A percentile compares a stretch with the other conserved stretches of the same genome.
Conservation (phyloP, 2,329 filamentous ascomycete species). For the Microsporum canis region DNA sequence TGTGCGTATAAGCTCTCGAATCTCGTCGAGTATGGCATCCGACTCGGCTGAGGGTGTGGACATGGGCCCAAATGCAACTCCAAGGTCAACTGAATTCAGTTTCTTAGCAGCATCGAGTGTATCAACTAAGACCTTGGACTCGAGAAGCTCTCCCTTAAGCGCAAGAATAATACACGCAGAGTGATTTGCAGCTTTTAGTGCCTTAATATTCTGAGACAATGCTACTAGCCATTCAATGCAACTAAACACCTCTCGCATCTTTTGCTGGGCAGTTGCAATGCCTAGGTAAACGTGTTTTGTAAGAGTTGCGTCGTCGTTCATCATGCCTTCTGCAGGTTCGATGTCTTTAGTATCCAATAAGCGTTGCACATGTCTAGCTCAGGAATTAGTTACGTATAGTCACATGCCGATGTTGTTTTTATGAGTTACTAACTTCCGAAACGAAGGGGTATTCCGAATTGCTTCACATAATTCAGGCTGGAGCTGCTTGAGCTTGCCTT, state of each 20-base stretch:
- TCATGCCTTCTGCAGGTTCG: conserved; percentile 32
- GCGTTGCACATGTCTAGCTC: conserved; percentile 31
- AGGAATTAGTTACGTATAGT: conserved; percentile 14
- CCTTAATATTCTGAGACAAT: conserved; percentile 22
- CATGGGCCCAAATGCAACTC: conserved; percentile 31
- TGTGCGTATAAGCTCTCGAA: conserved; percentile 38
- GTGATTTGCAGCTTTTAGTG: conserved; percentile 22
- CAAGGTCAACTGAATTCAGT: conserved; percentile 40
- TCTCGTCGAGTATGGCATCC: conserved; percentile 33
- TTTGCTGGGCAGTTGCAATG: conserved; percentile 30
- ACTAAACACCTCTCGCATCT: conserved; percentile 29
- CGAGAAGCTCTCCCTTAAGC: conserved; percentile 42
- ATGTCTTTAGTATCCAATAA: conserved; percentile 28
- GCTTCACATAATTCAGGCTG: conserved; percentile 41
- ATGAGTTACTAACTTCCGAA: conserved; percentile 27
- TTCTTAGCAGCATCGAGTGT: conserved; percentile 43
- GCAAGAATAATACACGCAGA: conserved; percentile 32
- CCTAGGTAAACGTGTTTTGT: conserved; percentile 31
- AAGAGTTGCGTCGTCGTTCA: conserved; percentile 42
- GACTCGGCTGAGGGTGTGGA: conserved; percentile 29
- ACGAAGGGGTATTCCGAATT: conserved; percentile 47
- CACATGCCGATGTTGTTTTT: neutral
- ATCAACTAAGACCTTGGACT: conserved; percentile 42
- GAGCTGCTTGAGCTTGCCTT: conserved; percentile 19
- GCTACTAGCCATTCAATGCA: conserved; percentile 22